A percentile compares a stretch with the other conserved stretches of the same genome.
Conservation (phyloP, 164 flowering plant species). For the Echeveria elegans region DNA sequence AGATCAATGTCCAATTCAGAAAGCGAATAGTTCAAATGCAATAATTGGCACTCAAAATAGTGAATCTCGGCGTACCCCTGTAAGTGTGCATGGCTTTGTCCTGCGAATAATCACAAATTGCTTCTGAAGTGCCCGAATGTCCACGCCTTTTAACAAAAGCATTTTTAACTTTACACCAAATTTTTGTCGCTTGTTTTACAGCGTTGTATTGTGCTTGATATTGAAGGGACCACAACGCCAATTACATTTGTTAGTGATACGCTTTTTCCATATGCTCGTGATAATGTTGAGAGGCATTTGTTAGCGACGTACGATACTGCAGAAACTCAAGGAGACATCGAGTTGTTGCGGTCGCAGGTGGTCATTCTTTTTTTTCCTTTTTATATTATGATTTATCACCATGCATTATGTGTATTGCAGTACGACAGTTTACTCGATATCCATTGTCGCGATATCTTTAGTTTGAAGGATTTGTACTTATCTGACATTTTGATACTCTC, state of each 20-base stretch:
- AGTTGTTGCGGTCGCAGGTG: constrained; percentile 61
- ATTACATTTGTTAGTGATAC: constrained; percentile 90
- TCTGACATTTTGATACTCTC: not conserved
- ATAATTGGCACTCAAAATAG: constrained; percentile 25
- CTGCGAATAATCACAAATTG: not conserved
- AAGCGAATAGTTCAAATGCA: constrained; percentile 12
- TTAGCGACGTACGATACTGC: constrained; percentile 57
- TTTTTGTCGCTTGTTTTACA: constrained; percentile 28
- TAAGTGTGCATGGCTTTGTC: constrained; percentile 17
- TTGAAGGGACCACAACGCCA: constrained; percentile 97
- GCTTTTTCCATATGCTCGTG: constrained; percentile 95
- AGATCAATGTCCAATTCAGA: constrained; percentile 49
- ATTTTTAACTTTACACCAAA: not conserved
- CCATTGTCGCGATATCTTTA: not conserved
- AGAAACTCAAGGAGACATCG: constrained; percentile 89
- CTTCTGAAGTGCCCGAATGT: not conserved
- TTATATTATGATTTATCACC: not conserved
- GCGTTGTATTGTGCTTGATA: constrained; percentile 92
- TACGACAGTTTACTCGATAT: not conserved
- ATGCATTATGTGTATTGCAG: not conserved
- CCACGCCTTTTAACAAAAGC: not conserved
- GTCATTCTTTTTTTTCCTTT: too few relatives aligned
- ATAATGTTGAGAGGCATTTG: constrained; percentile 80
- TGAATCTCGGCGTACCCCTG: constrained; percentile 23
- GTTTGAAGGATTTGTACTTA: not conserved